These are phyloP conservation scores for Neurospora intermedia DNA, from an alignment of 495 filamentous ascomycete genomes.

Conservation along the genomic window DNA sequence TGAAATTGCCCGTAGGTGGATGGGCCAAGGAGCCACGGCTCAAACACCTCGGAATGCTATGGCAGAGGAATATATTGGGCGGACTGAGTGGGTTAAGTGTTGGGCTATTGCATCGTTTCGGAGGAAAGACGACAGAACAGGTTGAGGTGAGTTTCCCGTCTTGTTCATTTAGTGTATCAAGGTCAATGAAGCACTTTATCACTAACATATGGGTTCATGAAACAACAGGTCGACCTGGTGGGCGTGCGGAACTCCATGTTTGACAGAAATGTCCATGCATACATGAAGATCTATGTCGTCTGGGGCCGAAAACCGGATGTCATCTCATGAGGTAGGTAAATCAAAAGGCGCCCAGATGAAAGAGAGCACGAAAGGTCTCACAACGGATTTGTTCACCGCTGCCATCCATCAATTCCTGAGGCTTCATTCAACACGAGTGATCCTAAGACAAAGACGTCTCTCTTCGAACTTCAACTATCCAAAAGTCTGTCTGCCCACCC, in stretches of 20 bases:
- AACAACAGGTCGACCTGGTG: constrained; percentile 43
- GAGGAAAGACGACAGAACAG: constrained; percentile 33
- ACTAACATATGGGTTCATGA: background rate
- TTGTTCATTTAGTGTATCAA: background rate
- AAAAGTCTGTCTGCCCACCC: background rate
- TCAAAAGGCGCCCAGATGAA: background rate
- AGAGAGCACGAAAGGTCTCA: background rate
- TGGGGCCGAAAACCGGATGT: constrained; percentile 42
- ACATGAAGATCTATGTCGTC: constrained; percentile 43
- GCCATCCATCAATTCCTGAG: background rate
- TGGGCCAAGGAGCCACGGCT: constrained; percentile 29
- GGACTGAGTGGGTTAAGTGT: constrained; percentile 25
- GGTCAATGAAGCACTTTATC: background rate
- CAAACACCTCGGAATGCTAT: constrained; percentile 24
- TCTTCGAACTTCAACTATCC: background rate
- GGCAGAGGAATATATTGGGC: constrained; percentile 21
- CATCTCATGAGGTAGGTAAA: background rate
- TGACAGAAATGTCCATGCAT: constrained; percentile 44
- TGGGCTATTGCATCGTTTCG: constrained; percentile 12
- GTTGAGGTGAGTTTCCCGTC: constrained; percentile 26
- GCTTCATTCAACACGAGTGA: background rate
- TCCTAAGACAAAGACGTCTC: background rate
- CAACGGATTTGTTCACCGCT: background rate
- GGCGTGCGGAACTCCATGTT: constrained; percentile 46
- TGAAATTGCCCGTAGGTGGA: constrained; percentile 47